Percentiles rank a stretch among this genome's conserved stretches.
These are phyloP conservation scores for Blastomyces gilchristii DNA, from an alignment of 2,329 filamentous ascomycete species.

Conservation along the genomic window DNA sequence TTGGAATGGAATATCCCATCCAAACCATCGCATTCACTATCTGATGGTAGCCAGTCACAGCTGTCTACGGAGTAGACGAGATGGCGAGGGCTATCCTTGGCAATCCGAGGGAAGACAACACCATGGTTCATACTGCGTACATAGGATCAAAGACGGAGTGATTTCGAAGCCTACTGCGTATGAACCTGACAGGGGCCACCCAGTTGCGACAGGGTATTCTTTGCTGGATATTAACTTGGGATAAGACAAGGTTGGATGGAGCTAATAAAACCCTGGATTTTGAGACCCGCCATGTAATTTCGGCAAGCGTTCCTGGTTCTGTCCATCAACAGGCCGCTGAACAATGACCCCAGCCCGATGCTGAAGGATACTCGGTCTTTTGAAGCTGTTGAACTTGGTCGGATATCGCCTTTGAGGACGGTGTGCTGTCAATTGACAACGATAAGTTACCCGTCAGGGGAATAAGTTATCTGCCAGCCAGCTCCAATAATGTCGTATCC, in stretches of 20 bases:
- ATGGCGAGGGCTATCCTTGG: background rate
- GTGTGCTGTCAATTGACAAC: background rate
- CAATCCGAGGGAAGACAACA: background rate
- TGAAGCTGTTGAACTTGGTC: background rate
- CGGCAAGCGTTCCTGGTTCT: too few species aligned
- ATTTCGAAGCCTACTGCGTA: background rate
- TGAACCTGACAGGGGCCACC: background rate
- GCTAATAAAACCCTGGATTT: background rate
- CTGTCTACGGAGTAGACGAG: too few species aligned
- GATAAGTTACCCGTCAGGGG: background rate
- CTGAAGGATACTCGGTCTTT: background rate
- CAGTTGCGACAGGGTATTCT: background rate
- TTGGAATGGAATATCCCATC: background rate
- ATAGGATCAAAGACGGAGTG: background rate
- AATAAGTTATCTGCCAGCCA: too few species aligned
- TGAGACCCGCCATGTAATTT: background rate
- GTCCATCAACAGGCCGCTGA: too few species aligned
- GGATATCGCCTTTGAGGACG: background rate
- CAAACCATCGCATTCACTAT: background rate
- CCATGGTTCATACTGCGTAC: background rate
- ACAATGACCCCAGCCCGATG: background rate
- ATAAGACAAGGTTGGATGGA: background rate
- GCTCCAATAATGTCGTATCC: too few species aligned
- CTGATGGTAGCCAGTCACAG: background rate
- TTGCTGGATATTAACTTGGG: background rate